Percentiles rank a stretch among this genome's conserved stretches.
Evolutionary conservation across 1,139 yeast genomes (phyloP).

Genomic region (Suhomyces ambrosiae): DNA sequence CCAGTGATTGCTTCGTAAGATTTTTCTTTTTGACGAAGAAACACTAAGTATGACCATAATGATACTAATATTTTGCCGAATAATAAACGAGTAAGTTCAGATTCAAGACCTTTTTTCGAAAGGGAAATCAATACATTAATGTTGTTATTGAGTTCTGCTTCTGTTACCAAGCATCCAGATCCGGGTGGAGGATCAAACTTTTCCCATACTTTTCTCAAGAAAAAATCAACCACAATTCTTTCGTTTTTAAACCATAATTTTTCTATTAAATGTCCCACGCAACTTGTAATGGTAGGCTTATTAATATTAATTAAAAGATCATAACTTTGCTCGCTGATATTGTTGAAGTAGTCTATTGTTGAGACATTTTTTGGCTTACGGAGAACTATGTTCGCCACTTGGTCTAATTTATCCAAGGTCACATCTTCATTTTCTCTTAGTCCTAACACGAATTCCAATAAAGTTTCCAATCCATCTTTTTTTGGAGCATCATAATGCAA

Average conservation of each 20-base stretch:
- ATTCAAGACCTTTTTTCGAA: slow-evolving; percentile 51
- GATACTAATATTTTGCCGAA: slow-evolving; percentile 48
- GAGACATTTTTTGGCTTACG: slow-evolving; percentile 58
- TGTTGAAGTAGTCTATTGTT: slow-evolving; percentile 52
- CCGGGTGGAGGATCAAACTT: slow-evolving; percentile 38
- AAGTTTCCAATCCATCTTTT: slow-evolving; percentile 64
- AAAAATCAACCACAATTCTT: slow-evolving; percentile 58
- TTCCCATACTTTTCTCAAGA: slow-evolving; percentile 52
- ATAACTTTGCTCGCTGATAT: slow-evolving; percentile 61
- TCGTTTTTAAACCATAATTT: slow-evolving; percentile 55
- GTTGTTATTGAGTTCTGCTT: slow-evolving; percentile 57
- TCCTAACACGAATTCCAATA: slow-evolving; percentile 79
- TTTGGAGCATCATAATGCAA: slow-evolving; percentile 57
- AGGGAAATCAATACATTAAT: slow-evolving; percentile 68
- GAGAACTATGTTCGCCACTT: slow-evolving; percentile 62
- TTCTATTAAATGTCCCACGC: slow-evolving; percentile 58
- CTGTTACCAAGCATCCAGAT: slow-evolving; percentile 39
- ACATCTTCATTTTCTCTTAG: slow-evolving; percentile 72
- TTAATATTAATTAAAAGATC: slow-evolving; percentile 59
- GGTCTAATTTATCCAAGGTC: slow-evolving; percentile 62
- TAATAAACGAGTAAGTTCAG: slow-evolving; percentile 43
- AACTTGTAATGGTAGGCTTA: slow-evolving; percentile 61
- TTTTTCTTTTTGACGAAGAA: slow-evolving; percentile 42
- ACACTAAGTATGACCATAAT: slow-evolving; percentile 66
- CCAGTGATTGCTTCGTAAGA: slow-evolving; percentile 48